Conservation (phyloP, 805 yeast genomes). For the Wickerhamiella sorbophila region DNA sequence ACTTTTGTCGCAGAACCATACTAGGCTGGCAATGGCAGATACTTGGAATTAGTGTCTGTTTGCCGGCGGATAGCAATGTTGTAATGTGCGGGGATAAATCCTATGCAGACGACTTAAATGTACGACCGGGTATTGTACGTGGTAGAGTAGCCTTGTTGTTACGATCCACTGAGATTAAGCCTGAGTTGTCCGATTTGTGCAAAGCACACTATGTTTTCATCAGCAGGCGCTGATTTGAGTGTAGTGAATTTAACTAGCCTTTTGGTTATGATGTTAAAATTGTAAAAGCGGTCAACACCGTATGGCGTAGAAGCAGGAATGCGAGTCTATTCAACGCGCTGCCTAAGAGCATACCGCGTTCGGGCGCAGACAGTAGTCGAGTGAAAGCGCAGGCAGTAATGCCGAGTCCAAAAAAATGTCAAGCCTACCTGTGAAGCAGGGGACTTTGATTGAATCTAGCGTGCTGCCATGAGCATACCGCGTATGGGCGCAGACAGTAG, state of each 20-base stretch:
- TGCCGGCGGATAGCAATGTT: constrained; percentile 31
- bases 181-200: constrained; percentile 28
- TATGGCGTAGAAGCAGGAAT: no score
- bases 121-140: constrained; percentile 36
- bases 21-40: constrained; percentile 28
- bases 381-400: neutral
- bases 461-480: neutral
- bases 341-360: no score
- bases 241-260: neutral
- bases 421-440: neutral
- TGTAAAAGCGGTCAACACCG: neutral
- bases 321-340: no score
- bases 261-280: neutral
- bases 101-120: constrained; percentile 35
- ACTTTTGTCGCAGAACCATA: constrained; percentile 32
- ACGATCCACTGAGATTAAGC: constrained; percentile 40
- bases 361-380: neutral
- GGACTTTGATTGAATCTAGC: neutral
- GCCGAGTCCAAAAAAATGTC: neutral
- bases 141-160: constrained; percentile 42
- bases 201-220: neutral
- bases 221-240: neutral
- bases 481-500: neutral
- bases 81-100: constrained; percentile 28
- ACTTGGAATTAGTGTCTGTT: constrained; percentile 30